These are phyloP conservation scores for Phialophora tarda DNA, from an alignment of 2,329 filamentous ascomycete genomes.

Conservation along the genomic window DNA sequence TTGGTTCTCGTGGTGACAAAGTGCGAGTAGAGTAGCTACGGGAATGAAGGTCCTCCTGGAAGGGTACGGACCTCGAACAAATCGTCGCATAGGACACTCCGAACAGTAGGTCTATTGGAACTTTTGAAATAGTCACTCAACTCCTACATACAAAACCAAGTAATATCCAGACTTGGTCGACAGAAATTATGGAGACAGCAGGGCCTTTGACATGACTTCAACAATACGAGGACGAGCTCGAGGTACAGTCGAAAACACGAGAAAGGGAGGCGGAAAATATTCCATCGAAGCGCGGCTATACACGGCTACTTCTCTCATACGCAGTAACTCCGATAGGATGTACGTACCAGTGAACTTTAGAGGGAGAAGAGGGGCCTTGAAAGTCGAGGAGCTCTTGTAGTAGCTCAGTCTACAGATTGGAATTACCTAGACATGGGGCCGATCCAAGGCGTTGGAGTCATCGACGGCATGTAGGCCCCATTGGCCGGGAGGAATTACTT, in stretches of 20 bases:
- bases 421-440: neutral
- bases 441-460: neutral
- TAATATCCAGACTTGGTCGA: too few relatives aligned
- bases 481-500: neutral
- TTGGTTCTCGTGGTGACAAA: too few relatives aligned
- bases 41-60: too few relatives aligned
- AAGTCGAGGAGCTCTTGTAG: neutral
- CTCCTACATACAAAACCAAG: too few relatives aligned
- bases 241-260: neutral
- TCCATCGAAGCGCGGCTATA: neutral
- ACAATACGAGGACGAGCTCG: too few relatives aligned
- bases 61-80: too few relatives aligned
- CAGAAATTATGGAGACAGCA: too few relatives aligned
- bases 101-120: too few relatives aligned
- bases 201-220: too few relatives aligned
- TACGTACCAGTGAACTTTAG: neutral
- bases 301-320: neutral
- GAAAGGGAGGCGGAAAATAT: neutral
- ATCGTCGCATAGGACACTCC: too few relatives aligned
- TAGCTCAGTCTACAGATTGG: neutral
- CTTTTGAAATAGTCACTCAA: too few relatives aligned
- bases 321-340: neutral
- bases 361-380: neutral
- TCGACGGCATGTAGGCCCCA: neutral
- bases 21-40: too few relatives aligned